Evolutionary conservation across 75 land plant genomes (phyloP), one percentile per base, ranked within the genome.

Genomic region (Adiantum capillusveneris): DNA sequence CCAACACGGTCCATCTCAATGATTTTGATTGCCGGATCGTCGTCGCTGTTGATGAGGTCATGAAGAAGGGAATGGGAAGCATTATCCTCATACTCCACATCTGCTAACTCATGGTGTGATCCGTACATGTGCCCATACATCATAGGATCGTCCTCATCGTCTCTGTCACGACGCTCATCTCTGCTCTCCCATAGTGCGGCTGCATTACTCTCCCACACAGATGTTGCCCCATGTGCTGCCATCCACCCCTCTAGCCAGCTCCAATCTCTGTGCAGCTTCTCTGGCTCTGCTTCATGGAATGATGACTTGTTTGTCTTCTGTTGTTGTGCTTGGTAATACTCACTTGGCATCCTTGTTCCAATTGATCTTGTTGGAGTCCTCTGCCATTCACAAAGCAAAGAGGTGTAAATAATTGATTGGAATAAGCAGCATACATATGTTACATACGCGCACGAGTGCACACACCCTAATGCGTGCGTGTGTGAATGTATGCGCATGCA

Each of bases 201-300:
- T 17, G 49, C 49, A 46, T 46, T 46, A 46, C 49, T 46, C 14
- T 46, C 49, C 49, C 49, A 46, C 2, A n/a, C 21, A 46, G n/a
- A 46, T 46, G 49, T 17, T n/a, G 21, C 49, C 14, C 21, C 21
- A 3, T 46, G 49, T 17, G 49, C 49, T 20, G 21, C 21, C 49
- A 46, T 46, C 49, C 49, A 46, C 3, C 49, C 49, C 49, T 46
- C 49, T 20, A 46, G 21, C 49, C 49, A 46, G 21, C 49, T 46
- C 49, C 49, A 46, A 17, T 46, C 49, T 46, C 21, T 6, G 49
- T 46, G 49, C 21, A 46, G 21, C 49, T 46, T 46, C 3, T 46
- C 49, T 1, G 49, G 49, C 49, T 46, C 49, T n/a, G n/a, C 14
- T 2, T 46, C 49, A n/a, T 46, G 2, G 21, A 46, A 46, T 6